Percentiles rank a stretch among this genome's conserved stretches.
These are phyloP conservation scores for Pseudodiploospora longispora DNA, from an alignment of 2,329 filamentous ascomycete species.

Conservation along the genomic window DNA sequence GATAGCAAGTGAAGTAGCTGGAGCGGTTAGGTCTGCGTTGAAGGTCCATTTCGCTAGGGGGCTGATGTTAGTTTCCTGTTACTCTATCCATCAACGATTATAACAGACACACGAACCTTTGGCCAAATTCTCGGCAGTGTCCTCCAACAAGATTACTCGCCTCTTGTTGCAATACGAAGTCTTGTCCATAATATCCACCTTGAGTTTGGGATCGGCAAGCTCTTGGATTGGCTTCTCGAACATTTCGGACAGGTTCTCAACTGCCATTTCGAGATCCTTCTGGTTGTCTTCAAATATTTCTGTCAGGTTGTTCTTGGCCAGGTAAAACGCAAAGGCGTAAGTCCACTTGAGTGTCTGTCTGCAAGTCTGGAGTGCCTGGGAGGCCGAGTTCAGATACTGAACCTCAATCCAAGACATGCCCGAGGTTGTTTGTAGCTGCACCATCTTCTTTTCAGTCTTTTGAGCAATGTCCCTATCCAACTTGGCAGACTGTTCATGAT, in stretches of 20 bases:
- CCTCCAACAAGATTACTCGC: conserved; percentile 78
- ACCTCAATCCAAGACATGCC: conserved; percentile 99
- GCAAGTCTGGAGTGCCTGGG: conserved; percentile 88
- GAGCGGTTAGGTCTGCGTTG: conserved; percentile 18
- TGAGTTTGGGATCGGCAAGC: conserved; percentile 76
- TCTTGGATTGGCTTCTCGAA: conserved; percentile 95
- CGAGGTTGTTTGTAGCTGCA: conserved; percentile 83
- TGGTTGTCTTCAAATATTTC: conserved; percentile 99
- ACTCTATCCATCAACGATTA: conserved; percentile 21
- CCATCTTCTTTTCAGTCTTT: conserved; percentile 99
- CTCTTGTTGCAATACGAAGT: conserved; percentile 94
- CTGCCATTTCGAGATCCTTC: conserved; percentile 93
- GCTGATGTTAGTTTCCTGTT: conserved; percentile 15
- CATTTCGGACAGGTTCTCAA: conserved; percentile 96
- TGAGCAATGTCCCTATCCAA: conserved; percentile 92
- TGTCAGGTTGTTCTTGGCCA: conserved; percentile 90
- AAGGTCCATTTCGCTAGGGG: conserved; percentile 39
- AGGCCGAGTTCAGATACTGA: conserved; percentile 89
- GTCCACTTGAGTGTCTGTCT: conserved; percentile 99
- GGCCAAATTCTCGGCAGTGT: conserved; percentile 87
- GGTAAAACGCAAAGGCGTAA: conserved; percentile 95
- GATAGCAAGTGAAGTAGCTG: conserved; percentile 5
- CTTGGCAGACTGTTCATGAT: conserved; percentile 95
- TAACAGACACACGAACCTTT: conserved; percentile 50
- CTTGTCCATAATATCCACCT: conserved; percentile 98